phyloP scores from a whole-genome alignment of 352 stramenopile genomes.

The Globisporangium echinulatum region DNA sequence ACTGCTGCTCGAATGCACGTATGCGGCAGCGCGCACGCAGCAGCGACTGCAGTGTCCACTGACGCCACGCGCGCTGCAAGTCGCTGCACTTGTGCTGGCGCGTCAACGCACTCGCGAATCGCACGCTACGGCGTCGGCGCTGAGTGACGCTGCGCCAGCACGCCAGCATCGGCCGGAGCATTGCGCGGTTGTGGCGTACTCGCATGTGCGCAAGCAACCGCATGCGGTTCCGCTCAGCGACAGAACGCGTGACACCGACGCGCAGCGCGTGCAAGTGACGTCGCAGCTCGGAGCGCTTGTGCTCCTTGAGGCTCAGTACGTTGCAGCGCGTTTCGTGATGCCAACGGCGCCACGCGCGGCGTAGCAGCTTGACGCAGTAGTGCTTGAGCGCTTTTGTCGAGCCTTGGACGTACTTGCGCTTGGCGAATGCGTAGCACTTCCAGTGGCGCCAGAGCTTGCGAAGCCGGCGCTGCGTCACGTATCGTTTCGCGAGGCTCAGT shows the following conservation, averaged over 20 bases:
- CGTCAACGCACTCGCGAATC: conserved; percentile 13
- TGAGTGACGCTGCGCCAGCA: conserved; percentile 17
- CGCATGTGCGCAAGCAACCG: conserved; percentile 22
- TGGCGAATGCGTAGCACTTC: conserved; percentile 69
- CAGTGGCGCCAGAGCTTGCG: conserved; percentile 74
- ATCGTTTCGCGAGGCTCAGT: conserved; percentile 45
- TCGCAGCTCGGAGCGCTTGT: conserved; percentile 38
- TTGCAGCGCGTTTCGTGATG: conserved; percentile 29
- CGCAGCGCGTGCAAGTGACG: conserved; percentile 50
- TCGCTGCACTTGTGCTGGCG: conserved; percentile 13
- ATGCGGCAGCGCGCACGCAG: conserved; percentile 13
- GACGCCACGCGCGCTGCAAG: conserved; percentile 28
- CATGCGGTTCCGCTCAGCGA: conserved; percentile 18
- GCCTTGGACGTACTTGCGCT: conserved; percentile 58
- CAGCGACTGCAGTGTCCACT: conserved; percentile 29
- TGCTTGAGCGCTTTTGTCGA: conserved; percentile 73
- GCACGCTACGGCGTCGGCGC: conserved; percentile 18
- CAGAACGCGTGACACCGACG: conserved; percentile 19
- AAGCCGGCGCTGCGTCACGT: conserved; percentile 50
- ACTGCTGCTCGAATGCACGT: conserved; percentile 9
- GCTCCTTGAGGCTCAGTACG: conserved; percentile 29
- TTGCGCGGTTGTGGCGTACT: conserved; percentile 18
- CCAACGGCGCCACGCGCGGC: conserved; percentile 47
- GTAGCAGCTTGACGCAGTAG: conserved; percentile 65
- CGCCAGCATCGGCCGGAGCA: conserved; percentile 12